These are phyloP conservation scores for Gynostemma pentaphyllum DNA, from an alignment of 306 rosid genomes.

Conservation along the genomic window DNA sequence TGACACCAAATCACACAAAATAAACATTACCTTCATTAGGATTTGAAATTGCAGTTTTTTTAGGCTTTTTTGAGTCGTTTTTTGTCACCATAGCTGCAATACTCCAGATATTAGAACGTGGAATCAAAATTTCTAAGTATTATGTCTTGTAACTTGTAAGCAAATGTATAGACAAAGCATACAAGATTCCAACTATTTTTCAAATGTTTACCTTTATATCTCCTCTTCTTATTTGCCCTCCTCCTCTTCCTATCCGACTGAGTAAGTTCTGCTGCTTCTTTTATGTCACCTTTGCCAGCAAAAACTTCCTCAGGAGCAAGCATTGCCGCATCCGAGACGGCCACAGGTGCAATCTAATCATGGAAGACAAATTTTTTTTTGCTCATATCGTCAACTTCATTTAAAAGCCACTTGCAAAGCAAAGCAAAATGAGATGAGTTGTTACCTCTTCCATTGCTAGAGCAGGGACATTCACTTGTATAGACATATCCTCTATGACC, in stretches of 20 bases:
- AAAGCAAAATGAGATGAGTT: slow-evolving; percentile 10
- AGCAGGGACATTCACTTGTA: slow-evolving; percentile 80
- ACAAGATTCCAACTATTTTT: not conserved
- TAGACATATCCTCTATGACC: slow-evolving; percentile 85
- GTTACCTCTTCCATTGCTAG: slow-evolving; percentile 96
- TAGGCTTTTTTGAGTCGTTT: slow-evolving; percentile 32
- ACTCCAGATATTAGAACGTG: slow-evolving; percentile 10
- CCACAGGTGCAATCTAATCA: slow-evolving; percentile 83
- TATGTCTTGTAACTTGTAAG: not conserved
- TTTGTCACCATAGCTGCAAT: slow-evolving; percentile 47
- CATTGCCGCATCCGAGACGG: slow-evolving; percentile 96
- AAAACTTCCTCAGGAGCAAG: slow-evolving; percentile 98
- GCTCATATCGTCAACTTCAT: not conserved
- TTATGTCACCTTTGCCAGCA: slow-evolving; percentile 79
- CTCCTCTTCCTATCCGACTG: slow-evolving; percentile 82
- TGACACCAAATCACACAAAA: not conserved
- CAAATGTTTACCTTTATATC: slow-evolving; percentile 49
- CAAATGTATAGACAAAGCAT: not conserved
- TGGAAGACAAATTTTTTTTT: slow-evolving; percentile 18
- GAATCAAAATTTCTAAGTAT: not conserved
- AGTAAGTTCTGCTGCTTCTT: slow-evolving; percentile 82
- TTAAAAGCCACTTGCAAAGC: not conserved
- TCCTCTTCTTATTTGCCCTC: slow-evolving; percentile 85
- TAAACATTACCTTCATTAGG: slow-evolving; percentile 29
- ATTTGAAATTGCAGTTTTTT: slow-evolving; percentile 11